Conservation (phyloP, 2,329 filamentous ascomycete species). For the Alternaria incomplexa region DNA sequence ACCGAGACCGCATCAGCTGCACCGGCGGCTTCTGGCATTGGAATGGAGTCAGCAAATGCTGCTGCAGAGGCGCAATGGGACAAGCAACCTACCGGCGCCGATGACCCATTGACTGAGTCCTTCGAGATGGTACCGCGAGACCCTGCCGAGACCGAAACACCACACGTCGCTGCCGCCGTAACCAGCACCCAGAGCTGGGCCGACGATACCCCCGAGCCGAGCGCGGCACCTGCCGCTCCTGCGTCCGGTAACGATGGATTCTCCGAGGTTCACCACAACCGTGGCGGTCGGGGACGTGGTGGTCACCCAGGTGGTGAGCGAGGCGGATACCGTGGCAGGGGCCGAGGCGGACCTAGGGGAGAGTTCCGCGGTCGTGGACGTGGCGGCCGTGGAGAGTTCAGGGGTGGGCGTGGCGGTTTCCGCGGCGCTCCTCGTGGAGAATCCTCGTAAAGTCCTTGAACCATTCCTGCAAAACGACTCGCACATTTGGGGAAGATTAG, state of each 20-base stretch:
- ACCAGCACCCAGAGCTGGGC: conserved; percentile 80
- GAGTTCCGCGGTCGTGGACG: conserved; percentile 50
- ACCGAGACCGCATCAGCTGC: conserved; percentile 32
- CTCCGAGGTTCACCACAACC: conserved; percentile 65
- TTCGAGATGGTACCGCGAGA: conserved; percentile 81
- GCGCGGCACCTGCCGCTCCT: conserved; percentile 34
- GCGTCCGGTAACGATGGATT: conserved; percentile 67
- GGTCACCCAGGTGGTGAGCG: conserved; percentile 53
- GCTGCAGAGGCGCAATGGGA: conserved; percentile 74
- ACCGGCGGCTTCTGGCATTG: conserved; percentile 49
- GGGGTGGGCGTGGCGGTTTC: conserved; percentile 52
- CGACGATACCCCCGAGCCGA: conserved; percentile 66
- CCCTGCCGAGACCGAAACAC: conserved; percentile 74
- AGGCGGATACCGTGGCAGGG: conserved; percentile 62
- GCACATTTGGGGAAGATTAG: neutral
- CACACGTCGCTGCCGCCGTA: conserved; percentile 57
- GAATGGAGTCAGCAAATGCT: conserved; percentile 52
- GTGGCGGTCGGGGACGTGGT: conserved; percentile 58
- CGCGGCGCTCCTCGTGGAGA: conserved; percentile 39
- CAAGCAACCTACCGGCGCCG: conserved; percentile 54
- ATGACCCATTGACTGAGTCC: conserved; percentile 63
- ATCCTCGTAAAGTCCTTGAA: conserved; percentile 20
- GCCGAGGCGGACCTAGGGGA: conserved; percentile 50
- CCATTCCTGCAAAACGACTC: conserved; percentile 7
- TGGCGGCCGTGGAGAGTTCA: conserved; percentile 51